These are phyloP conservation scores for Botrytis sinoallii DNA, from an alignment of 2,329 filamentous ascomycete genomes.

Conservation along the genomic window DNA sequence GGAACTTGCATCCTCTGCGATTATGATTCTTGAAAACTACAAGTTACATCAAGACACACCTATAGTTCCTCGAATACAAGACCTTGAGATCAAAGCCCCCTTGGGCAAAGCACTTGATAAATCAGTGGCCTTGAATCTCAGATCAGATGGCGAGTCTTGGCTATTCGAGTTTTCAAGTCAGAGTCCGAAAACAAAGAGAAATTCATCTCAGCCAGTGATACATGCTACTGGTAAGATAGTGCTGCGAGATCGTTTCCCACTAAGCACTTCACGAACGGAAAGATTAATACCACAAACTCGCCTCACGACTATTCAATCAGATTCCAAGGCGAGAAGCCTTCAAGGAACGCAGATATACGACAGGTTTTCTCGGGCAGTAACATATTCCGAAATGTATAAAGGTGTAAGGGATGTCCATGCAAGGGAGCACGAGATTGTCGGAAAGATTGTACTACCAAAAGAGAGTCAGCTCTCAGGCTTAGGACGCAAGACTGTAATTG, in stretches of 20 bases:
- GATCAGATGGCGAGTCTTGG: background rate
- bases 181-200: background rate
- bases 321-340: background rate
- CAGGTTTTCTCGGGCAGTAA: background rate
- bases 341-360: background rate
- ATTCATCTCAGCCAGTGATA: background rate
- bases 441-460: background rate
- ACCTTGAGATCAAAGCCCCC: background rate
- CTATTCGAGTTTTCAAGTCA: background rate
- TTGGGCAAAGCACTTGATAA: background rate
- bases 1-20: background rate
- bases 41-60: background rate
- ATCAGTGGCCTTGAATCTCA: background rate
- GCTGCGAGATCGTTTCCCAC: background rate
- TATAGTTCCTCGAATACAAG: background rate
- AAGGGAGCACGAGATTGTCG: background rate
- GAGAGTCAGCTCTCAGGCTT: background rate
- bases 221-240: background rate
- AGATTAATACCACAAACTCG: background rate
- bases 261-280: background rate
- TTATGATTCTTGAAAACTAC: background rate
- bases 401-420: background rate
- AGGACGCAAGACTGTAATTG: background rate
- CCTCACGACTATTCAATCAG: background rate
- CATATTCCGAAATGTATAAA: slow-evolving; percentile 5